Percentiles rank a stretch among this genome's conserved stretches.
Evolutionary conservation across 768 basidiomycete genomes (phyloP).

Genomic region (Candolleomyces efflorescens): DNA sequence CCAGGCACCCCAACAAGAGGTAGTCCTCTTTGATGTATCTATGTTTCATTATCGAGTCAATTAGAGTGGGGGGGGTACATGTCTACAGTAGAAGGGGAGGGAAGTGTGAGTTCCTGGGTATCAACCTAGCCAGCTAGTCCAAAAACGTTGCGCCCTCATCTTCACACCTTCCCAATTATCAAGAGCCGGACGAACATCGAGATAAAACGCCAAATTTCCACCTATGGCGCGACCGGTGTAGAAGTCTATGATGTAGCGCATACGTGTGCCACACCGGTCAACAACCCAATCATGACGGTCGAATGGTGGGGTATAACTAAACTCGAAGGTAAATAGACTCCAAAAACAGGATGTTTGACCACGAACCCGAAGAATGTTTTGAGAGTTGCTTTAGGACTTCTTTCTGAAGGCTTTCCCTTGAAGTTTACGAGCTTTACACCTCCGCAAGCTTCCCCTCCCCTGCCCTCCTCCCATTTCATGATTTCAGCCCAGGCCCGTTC

Average conservation of each 20-base stretch:
- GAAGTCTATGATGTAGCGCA: constrained; percentile 97
- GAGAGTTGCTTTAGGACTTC: constrained; percentile 75
- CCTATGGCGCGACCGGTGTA: constrained; percentile 74
- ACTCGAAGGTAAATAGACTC: background rate
- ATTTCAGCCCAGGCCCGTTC: constrained; percentile 88
- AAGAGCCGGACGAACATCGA: constrained; percentile 91
- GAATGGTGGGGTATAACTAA: constrained; percentile 90
- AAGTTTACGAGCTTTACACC: constrained; percentile 84
- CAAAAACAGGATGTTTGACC: constrained; percentile 1
- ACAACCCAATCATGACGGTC: constrained; percentile 98
- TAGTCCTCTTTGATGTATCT: constrained; percentile 17
- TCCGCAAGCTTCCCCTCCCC: constrained; percentile 80
- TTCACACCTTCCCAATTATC: constrained; percentile 93
- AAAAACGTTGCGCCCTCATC: constrained; percentile 68
- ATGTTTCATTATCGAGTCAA: background rate
- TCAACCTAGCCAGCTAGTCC: constrained; percentile 28
- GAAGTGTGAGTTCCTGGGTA: background rate
- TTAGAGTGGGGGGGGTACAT: background rate
- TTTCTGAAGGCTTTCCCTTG: constrained; percentile 80
- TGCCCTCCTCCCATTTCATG: constrained; percentile 74
- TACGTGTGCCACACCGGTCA: constrained; percentile 83
- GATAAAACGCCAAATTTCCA: constrained; percentile 76
- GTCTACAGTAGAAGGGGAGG: background rate
- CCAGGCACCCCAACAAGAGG: constrained; percentile 45
- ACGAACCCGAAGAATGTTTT: constrained; percentile 82